Conservation (phyloP, 2,329 filamentous ascomycete species). For the Hawksworthiomyces lignivorus region DNA sequence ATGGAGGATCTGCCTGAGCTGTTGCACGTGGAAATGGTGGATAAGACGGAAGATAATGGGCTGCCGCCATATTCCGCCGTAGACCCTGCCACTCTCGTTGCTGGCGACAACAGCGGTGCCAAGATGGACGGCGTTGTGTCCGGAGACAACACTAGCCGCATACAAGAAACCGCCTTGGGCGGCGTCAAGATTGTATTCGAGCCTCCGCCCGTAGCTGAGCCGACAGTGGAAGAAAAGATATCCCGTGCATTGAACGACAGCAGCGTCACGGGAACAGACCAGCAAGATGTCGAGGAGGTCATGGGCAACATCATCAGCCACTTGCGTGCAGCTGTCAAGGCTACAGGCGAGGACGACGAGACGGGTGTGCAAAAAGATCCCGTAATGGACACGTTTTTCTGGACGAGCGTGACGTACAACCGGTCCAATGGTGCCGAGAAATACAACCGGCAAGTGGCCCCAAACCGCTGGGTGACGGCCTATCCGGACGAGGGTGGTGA, state of each 20-base stretch:
- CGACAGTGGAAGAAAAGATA: conserved; percentile 37
- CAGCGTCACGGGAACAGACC: conserved; percentile 50
- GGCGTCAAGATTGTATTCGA: conserved; percentile 11
- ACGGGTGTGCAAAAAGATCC: conserved; percentile 71
- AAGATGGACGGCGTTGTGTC: conserved; percentile 7
- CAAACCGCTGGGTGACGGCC: conserved; percentile 55
- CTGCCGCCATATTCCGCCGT: background rate
- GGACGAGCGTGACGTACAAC: conserved; percentile 53
- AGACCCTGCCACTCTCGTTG: background rate
- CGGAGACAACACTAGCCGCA: background rate
- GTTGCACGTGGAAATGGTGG: background rate
- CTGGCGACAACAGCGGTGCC: conserved; percentile 4
- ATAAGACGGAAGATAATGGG: background rate
- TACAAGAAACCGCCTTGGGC: background rate
- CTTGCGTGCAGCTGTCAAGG: conserved; percentile 78
- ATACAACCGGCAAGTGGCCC: conserved; percentile 39
- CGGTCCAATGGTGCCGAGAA: conserved; percentile 39
- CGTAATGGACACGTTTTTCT: conserved; percentile 64
- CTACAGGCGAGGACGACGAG: conserved; percentile 52
- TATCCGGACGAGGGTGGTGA: conserved; percentile 42
- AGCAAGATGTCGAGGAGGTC: conserved; percentile 95
- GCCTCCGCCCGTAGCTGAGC: conserved; percentile 22
- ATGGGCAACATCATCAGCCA: conserved; percentile 88
- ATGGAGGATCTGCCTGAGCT: too few relatives aligned
- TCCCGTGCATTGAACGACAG: conserved; percentile 37